Percentiles rank a stretch among this genome's conserved stretches.
Evolutionary conservation across 2,329 filamentous ascomycete genomes (phyloP).

Genomic region (Aspergillus sp.): DNA sequence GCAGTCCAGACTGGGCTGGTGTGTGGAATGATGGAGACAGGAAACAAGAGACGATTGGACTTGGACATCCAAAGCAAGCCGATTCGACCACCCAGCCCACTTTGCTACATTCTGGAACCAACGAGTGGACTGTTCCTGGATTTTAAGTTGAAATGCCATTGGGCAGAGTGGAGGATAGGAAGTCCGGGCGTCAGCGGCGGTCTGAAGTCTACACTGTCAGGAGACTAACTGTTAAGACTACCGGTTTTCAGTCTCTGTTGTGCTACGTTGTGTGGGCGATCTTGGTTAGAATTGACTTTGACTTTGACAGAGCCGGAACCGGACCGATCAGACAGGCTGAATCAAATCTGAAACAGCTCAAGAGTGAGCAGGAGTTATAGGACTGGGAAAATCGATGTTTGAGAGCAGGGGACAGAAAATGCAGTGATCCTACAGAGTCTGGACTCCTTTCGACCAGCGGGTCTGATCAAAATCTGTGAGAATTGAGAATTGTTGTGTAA

Average conservation of each 20-base stretch:
- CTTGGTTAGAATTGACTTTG: not conserved
- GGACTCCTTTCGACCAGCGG: no score
- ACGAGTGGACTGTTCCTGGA: not conserved
- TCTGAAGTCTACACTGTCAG: no score
- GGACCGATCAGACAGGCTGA: not conserved
- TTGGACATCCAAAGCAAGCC: not conserved
- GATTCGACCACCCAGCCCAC: not conserved
- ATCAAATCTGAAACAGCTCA: not conserved
- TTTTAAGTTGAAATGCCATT: not conserved
- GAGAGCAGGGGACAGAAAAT: not conserved
- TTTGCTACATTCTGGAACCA: not conserved
- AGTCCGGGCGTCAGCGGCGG: not conserved
- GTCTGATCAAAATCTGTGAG: not conserved
- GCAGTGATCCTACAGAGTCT: not conserved
- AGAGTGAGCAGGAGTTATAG: not conserved
- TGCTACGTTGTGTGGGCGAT: no score
- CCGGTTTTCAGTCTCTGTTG: not conserved
- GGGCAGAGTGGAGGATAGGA: not conserved
- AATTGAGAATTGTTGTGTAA: not conserved
- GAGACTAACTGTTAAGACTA: not conserved
- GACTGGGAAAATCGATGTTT: not conserved
- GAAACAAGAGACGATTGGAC: not conserved
- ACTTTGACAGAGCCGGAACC: not conserved
- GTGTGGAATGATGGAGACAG: no score
- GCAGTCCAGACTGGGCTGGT: no score